Conservation (phyloP, 306 rosid species). For the Citrullus colocynthis region DNA sequence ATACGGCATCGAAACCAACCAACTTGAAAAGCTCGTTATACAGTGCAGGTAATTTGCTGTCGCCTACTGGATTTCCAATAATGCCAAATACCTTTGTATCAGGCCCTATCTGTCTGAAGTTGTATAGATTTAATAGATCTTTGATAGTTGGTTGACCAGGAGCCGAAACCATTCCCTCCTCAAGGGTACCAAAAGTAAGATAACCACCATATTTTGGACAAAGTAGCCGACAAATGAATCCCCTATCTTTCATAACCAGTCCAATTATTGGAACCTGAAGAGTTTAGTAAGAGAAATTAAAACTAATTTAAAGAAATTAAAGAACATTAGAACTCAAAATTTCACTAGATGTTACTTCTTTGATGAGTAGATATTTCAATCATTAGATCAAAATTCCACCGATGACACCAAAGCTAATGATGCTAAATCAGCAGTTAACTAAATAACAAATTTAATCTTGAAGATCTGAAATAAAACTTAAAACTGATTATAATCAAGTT, state of each 20-base stretch:
- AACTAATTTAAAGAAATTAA: slow-evolving; percentile 1
- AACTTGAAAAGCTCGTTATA: slow-evolving; percentile 70
- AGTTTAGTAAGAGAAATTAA: slow-evolving; percentile 7
- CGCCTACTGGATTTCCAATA: slow-evolving; percentile 83
- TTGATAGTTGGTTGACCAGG: slow-evolving; percentile 87
- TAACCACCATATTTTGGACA: slow-evolving; percentile 86
- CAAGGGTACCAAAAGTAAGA: slow-evolving; percentile 78
- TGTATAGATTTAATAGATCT: slow-evolving; percentile 60
- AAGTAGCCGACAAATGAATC: slow-evolving; percentile 67
- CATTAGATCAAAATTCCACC: background rate
- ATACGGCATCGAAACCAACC: slow-evolving; percentile 60
- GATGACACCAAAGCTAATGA: background rate
- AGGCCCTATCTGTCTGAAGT: slow-evolving; percentile 55
- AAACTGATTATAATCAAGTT: background rate
- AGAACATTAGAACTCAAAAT: background rate
- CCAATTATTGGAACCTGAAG: slow-evolving; percentile 84
- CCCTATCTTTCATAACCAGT: slow-evolving; percentile 90
- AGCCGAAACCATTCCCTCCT: slow-evolving; percentile 76
- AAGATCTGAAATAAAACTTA: background rate
- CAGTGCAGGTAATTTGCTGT: slow-evolving; percentile 77
- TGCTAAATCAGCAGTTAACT: background rate
- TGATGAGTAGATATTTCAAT: background rate
- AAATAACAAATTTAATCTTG: background rate
- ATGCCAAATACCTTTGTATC: slow-evolving; percentile 75
- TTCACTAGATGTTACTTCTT: background rate